A percentile compares a stretch with the other conserved stretches of the same genome.
Conservation (phyloP, 768 basidiomycete genomes). For the Phaffia tasmanica region DNA sequence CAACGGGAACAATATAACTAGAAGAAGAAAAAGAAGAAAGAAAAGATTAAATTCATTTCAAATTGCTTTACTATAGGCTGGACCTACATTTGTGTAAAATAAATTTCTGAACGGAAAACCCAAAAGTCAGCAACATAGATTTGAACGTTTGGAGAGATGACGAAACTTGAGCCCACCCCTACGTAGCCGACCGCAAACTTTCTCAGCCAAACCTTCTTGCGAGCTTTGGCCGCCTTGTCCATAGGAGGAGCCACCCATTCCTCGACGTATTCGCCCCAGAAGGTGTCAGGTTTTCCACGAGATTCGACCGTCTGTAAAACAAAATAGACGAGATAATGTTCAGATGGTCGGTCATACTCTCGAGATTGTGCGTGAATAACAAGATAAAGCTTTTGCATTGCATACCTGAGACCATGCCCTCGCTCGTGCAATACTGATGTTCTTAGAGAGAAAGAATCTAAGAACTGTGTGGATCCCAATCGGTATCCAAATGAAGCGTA, state of each 20-base stretch:
- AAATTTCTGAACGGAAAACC: slow-evolving; percentile 30
- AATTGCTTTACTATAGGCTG: neutral
- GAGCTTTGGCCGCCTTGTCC: slow-evolving; percentile 13
- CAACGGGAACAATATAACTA: slow-evolving; percentile 49
- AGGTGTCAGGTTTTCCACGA: slow-evolving; percentile 66
- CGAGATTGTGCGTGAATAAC: slow-evolving; percentile 27
- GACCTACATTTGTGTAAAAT: slow-evolving; percentile 45
- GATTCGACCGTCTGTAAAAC: slow-evolving; percentile 60
- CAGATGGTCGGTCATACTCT: too few relatives aligned
- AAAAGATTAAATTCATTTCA: neutral
- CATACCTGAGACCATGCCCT: slow-evolving; percentile 43
- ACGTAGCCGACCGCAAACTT: slow-evolving; percentile 40
- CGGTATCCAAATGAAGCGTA: slow-evolving; percentile 56
- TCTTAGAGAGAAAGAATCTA: slow-evolving; percentile 68
- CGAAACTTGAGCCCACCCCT: slow-evolving; percentile 27
- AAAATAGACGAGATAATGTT: too few relatives aligned
- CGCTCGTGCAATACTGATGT: slow-evolving; percentile 66
- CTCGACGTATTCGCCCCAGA: slow-evolving; percentile 74
- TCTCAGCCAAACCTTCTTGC: slow-evolving; percentile 31
- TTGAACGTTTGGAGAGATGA: too few relatives aligned
- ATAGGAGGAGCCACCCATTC: slow-evolving; percentile 39
- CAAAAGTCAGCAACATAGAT: too few relatives aligned
- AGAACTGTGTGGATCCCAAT: slow-evolving; percentile 61
- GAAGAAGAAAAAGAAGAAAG: slow-evolving; percentile 37
- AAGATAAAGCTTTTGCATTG: too few relatives aligned